A percentile compares a stretch with the other conserved stretches of the same genome.
phyloP scores from a whole-genome alignment of 495 filamentous ascomycete genomes.

The Aspergillus asperescens region DNA sequence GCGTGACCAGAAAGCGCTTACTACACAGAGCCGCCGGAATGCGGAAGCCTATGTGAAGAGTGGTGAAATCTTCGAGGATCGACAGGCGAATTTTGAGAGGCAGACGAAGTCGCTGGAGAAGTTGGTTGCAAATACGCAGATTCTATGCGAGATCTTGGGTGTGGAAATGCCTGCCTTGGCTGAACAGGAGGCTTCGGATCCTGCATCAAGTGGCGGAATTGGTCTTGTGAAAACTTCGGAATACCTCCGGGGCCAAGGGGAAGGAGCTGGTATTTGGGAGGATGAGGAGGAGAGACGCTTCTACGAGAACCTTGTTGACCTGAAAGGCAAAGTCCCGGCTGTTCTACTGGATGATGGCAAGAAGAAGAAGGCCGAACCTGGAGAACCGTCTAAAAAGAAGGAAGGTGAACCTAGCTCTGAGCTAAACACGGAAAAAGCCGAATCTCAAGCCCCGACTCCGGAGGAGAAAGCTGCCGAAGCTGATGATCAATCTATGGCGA shows the following conservation, averaged over 20 bases:
- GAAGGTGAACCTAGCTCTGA: constrained; percentile 33
- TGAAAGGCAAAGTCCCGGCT: constrained; percentile 91
- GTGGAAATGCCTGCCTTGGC: constrained; percentile 93
- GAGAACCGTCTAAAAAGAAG: constrained; percentile 59
- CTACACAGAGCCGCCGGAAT: constrained; percentile 81
- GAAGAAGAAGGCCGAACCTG: constrained; percentile 80
- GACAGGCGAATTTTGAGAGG: constrained; percentile 92
- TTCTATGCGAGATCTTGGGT: constrained; percentile 79
- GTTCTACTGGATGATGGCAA: constrained; percentile 91
- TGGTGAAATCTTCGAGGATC: constrained; percentile 96
- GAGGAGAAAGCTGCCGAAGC: constrained; percentile 53
- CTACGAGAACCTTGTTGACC: constrained; percentile 92
- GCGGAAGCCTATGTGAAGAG: constrained; percentile 98
- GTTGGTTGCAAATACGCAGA: constrained; percentile 83
- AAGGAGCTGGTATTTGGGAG: constrained; percentile 98
- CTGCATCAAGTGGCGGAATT: constrained; percentile 65
- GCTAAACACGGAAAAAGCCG: constrained; percentile 27
- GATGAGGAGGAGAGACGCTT: constrained; percentile 97
- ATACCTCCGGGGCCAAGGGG: constrained; percentile 81
- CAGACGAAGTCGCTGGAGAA: constrained; percentile 87
- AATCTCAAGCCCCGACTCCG: constrained; percentile 22
- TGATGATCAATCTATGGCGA: constrained; percentile 87
- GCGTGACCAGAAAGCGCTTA: constrained; percentile 81
- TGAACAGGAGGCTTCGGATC: constrained; percentile 66
- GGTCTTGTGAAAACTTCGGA: constrained; percentile 92